phyloP scores from a whole-genome alignment of 345 rosid genomes.

The Triadica sebifera region DNA sequence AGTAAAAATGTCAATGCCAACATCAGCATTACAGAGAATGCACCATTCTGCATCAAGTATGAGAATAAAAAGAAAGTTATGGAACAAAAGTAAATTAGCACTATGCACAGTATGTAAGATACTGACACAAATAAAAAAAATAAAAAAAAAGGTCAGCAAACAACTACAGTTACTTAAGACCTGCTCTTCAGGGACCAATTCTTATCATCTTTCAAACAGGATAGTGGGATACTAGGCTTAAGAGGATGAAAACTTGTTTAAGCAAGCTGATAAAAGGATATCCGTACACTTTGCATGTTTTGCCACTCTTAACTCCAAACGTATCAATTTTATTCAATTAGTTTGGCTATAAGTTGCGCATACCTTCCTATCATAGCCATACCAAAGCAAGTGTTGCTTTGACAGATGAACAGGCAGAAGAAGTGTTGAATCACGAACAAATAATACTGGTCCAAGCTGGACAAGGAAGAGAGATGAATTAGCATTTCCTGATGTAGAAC shows the following conservation, averaged over 20 bases:
- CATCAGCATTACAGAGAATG: background rate
- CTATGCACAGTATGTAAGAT: background rate
- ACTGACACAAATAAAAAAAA: background rate
- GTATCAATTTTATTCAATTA: background rate
- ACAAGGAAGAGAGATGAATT: slow-evolving; percentile 82
- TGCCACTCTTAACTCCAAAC: background rate
- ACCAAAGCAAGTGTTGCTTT: slow-evolving; percentile 98
- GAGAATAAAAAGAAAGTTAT: background rate
- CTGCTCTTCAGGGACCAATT: background rate
- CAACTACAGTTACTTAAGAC: background rate
- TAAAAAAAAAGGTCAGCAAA: background rate
- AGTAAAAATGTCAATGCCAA: background rate
- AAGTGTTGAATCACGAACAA: slow-evolving; percentile 83
- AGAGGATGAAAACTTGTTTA: background rate
- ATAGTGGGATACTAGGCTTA: background rate
- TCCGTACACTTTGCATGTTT: background rate
- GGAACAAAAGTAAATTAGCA: too few relatives aligned
- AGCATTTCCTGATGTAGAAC: slow-evolving; percentile 59
- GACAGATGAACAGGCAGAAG: slow-evolving; percentile 89
- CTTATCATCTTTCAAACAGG: background rate
- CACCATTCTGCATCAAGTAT: background rate
- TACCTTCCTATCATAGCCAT: slow-evolving; percentile 96
- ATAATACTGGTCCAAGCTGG: slow-evolving; percentile 91
- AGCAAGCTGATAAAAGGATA: background rate
- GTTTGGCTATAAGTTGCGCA: slow-evolving; percentile 9